Evolutionary conservation across 2,329 filamentous ascomycete genomes (phyloP).

Genomic region (Ophiostoma quercus): DNA sequence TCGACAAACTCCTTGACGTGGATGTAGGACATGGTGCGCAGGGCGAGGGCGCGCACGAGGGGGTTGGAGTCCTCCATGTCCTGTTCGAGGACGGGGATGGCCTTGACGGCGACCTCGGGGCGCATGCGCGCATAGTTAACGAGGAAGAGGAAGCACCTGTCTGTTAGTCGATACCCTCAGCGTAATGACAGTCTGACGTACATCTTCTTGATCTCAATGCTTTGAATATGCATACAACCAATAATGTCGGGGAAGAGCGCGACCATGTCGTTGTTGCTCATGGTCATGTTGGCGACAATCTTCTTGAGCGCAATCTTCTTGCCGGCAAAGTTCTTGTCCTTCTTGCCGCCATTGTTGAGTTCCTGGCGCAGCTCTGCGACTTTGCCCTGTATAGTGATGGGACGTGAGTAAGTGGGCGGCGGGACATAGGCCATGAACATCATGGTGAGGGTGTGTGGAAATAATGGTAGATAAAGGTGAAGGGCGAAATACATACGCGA

Average conservation of each 20-base stretch:
- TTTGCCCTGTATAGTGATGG: constrained; percentile 78
- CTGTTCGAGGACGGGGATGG: constrained; percentile 74
- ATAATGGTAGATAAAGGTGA: not conserved
- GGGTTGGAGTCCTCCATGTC: constrained; percentile 94
- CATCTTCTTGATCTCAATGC: constrained; percentile 99
- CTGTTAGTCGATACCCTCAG: not conserved
- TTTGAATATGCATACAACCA: constrained; percentile 88
- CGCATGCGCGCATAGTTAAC: constrained; percentile 96
- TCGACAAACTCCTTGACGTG: constrained; percentile 95
- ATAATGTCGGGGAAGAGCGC: constrained; percentile 94
- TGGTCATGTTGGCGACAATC: constrained; percentile 99
- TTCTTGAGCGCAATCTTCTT: constrained; percentile 99
- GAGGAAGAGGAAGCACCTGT: constrained; percentile 92
- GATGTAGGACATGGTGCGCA: constrained; percentile 95
- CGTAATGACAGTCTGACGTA: constrained; percentile 35
- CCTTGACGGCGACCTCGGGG: constrained; percentile 88
- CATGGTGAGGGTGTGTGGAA: constrained; percentile 29
- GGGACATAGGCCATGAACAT: constrained; percentile 54
- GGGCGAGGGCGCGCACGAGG: constrained; percentile 80
- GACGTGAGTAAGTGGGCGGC: constrained; percentile 44
- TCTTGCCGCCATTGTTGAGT: constrained; percentile 87
- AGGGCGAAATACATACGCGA: constrained; percentile 56
- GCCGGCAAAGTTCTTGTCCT: constrained; percentile 89
- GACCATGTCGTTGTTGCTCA: constrained; percentile 99
- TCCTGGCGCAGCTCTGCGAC: constrained; percentile 94